Percentiles rank a stretch among this genome's conserved stretches.
These are phyloP conservation scores for Castanea mollissima DNA, from an alignment of 306 rosid species.

Conservation along the genomic window DNA sequence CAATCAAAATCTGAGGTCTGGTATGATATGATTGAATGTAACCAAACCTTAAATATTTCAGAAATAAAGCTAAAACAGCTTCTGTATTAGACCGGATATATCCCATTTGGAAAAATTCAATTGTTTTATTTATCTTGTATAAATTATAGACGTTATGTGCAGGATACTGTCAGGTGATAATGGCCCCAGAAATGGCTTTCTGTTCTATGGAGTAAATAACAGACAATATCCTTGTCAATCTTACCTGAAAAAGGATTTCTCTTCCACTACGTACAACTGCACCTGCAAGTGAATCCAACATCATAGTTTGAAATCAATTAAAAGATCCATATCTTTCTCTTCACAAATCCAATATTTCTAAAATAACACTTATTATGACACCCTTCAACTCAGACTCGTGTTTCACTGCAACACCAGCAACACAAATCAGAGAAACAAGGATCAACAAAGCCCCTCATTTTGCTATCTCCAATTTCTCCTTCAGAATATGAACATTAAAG, in stretches of 20 bases:
- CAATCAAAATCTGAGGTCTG: not conserved
- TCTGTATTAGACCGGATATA: not conserved
- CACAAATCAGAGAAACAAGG: not conserved
- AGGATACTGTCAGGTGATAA: not conserved
- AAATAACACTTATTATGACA: constrained; percentile 6
- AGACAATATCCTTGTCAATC: constrained; percentile 4
- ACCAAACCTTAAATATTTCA: not conserved
- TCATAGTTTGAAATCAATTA: constrained; percentile 4
- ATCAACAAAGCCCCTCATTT: not conserved
- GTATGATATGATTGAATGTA: constrained; percentile 2
- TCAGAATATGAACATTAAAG: not conserved
- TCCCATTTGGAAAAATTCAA: not conserved
- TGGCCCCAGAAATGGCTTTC: not conserved
- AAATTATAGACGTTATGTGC: not conserved
- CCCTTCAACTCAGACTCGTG: not conserved
- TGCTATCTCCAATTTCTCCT: not conserved
- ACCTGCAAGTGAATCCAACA: constrained; percentile 38
- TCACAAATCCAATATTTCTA: not conserved
- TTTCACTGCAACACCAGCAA: not conserved
- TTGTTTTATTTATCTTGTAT: not conserved
- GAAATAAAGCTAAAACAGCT: not conserved
- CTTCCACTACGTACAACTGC: constrained; percentile 61
- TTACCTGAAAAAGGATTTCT: constrained; percentile 84
- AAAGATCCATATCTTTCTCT: not conserved
- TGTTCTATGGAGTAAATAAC: not conserved